phyloP scores from a whole-genome alignment of 2,329 filamentous ascomycete genomes.

The Cyclaneusma minus region DNA sequence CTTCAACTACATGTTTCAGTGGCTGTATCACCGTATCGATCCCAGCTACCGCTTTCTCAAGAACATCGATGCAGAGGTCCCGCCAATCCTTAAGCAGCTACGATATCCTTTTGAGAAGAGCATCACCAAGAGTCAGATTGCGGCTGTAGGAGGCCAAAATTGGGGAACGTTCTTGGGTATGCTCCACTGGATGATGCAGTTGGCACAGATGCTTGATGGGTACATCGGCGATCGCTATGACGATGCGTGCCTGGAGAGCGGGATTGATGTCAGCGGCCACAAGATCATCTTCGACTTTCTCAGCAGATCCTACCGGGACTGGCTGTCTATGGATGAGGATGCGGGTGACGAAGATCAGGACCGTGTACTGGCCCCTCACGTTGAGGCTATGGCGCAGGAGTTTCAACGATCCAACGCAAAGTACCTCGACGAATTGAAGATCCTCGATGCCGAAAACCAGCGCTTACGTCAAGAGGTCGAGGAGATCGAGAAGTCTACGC shows the following conservation, averaged over 20 bases:
- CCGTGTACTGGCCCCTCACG: slow-evolving; percentile 63
- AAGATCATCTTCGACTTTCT: slow-evolving; percentile 91
- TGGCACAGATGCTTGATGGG: slow-evolving; percentile 83
- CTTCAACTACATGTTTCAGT: slow-evolving; percentile 96
- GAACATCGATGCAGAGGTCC: slow-evolving; percentile 88
- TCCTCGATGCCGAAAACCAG: slow-evolving; percentile 75
- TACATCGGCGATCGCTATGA: slow-evolving; percentile 71
- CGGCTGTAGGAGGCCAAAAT: slow-evolving; percentile 89
- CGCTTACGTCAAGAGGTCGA: slow-evolving; percentile 73
- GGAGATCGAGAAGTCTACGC: slow-evolving; percentile 73
- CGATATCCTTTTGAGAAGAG: slow-evolving; percentile 90
- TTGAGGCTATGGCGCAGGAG: slow-evolving; percentile 72
- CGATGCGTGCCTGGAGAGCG: slow-evolving; percentile 75
- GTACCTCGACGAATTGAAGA: slow-evolving; percentile 69
- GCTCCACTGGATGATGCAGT: slow-evolving; percentile 98
- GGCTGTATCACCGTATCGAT: slow-evolving; percentile 92
- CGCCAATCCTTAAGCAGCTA: slow-evolving; percentile 79
- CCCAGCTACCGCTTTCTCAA: slow-evolving; percentile 88
- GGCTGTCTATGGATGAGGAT: slow-evolving; percentile 85
- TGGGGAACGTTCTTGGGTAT: slow-evolving; percentile 91
- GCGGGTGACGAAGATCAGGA: slow-evolving; percentile 74
- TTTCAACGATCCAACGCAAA: slow-evolving; percentile 77
- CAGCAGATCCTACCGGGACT: slow-evolving; percentile 79
- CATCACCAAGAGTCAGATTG: slow-evolving; percentile 91
- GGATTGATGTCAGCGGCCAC: slow-evolving; percentile 76